Evolutionary conservation across 805 yeast genomes (phyloP).

Genomic region (Kregervanrija fluxuum): DNA sequence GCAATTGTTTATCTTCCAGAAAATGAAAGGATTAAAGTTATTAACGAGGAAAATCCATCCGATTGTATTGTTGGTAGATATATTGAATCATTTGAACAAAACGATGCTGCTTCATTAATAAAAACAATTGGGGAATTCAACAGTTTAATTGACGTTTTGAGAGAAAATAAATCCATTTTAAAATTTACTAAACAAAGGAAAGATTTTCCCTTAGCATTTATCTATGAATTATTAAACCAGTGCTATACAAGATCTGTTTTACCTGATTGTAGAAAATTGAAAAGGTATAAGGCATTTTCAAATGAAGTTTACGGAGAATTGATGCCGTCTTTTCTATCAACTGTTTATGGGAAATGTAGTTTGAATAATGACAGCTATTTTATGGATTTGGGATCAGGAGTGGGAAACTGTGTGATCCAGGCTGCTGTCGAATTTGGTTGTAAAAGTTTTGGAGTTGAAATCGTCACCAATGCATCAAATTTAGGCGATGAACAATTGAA

Average conservation of each 20-base stretch:
- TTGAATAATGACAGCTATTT: slow-evolving; percentile 50
- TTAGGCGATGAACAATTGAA: slow-evolving; percentile 53
- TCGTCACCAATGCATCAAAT: slow-evolving; percentile 75
- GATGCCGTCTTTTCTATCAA: slow-evolving; percentile 67
- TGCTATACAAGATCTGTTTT: slow-evolving; percentile 74
- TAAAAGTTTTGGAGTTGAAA: slow-evolving; percentile 81
- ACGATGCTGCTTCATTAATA: slow-evolving; percentile 25
- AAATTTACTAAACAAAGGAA: slow-evolving; percentile 11
- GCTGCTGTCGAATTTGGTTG: slow-evolving; percentile 86
- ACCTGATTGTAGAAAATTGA: slow-evolving; percentile 57
- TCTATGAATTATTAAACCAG: slow-evolving; percentile 66
- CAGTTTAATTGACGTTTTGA: slow-evolving; percentile 28
- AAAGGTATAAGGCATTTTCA: slow-evolving; percentile 77
- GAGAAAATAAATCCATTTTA: slow-evolving; percentile 24
- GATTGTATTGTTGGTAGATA: slow-evolving; percentile 34
- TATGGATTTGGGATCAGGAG: slow-evolving; percentile 90
- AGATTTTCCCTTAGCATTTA: slow-evolving; percentile 33
- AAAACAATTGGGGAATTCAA: slow-evolving; percentile 38
- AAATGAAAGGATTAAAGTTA: slow-evolving; percentile 24
- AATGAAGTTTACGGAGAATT: slow-evolving; percentile 89
- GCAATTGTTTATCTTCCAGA: slow-evolving; percentile 36
- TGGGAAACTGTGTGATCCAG: slow-evolving; percentile 85
- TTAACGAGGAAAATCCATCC: slow-evolving; percentile 29
- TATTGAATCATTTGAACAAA: slow-evolving; percentile 25
- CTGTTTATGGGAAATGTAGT: slow-evolving; percentile 53